Evolutionary conservation across 192 early-diverging fungal species (phyloP), one percentile per base, ranked within the genome.

Genomic region (Linnemannia hyalina): DNA sequence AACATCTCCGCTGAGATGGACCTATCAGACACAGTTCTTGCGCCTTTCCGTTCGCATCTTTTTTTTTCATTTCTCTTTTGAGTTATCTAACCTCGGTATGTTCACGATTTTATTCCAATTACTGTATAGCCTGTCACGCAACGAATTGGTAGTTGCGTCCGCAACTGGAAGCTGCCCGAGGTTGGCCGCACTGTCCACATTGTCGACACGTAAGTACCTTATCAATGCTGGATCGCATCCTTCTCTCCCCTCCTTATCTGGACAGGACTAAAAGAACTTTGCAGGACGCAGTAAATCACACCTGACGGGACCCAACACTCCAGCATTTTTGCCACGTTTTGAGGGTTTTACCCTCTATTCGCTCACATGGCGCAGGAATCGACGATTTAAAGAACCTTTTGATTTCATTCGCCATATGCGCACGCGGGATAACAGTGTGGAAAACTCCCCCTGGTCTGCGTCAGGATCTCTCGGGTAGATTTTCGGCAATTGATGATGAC

Each of bases 131-230:
- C 84, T 80, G 84, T 86, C 26, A 86, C 84, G 57, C 84, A 86
- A 63, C 74, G 80, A 32, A 86, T 86, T 72, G 84, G 84, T 23
- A 86, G 84, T 68, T 86, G 84, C 47, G 84, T 86, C 44, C 78
- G 84, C 47, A 76, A 80, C 40, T 86, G 84, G 84, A 86, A 78
- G 54, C 42, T 86, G 57, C 84, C 84, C 22, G 84, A 86, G 73
- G 84, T 86, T 15, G 79, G 84, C 26, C 74, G 83, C 35, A 85
- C 78, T n/a, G 83, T 85, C 44, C 83, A 85, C 70, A 85, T 85
- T 77, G 83, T 85, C 29, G 83, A 85, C 35, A 85, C 83, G 83
- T 85, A 77, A 80, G 83, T 85, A 23, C 41, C 4, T 10, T 65
- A 18, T n/a, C 54, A 44, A 65, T 15, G 29, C 60, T 46, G 11